A percentile compares a stretch with the other conserved stretches of the same genome.
Evolutionary conservation across 345 rosid genomes (phyloP).

Genomic region (Salix viminalis): DNA sequence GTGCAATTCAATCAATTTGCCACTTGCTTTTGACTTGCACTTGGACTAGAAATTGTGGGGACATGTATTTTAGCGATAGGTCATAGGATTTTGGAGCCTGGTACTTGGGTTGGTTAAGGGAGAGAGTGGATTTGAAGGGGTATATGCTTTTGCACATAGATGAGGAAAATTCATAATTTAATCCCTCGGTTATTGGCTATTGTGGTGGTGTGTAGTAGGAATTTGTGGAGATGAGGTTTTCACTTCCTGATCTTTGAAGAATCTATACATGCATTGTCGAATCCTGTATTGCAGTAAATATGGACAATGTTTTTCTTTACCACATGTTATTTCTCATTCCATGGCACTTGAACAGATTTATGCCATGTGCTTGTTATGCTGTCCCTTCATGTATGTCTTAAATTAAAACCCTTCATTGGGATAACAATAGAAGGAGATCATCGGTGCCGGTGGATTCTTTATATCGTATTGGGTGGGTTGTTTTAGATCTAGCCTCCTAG

Average conservation of each 20-base stretch:
- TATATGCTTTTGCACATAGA: neutral
- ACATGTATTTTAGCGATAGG: neutral
- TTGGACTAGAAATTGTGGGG: neutral
- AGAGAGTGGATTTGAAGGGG: neutral
- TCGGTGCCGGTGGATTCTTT: neutral
- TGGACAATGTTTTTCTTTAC: neutral
- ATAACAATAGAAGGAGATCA: neutral
- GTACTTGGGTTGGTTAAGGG: neutral
- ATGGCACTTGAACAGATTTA: neutral
- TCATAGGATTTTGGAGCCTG: neutral
- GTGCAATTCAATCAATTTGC: neutral
- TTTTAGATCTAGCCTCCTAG: neutral
- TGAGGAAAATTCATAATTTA: neutral
- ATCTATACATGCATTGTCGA: neutral
- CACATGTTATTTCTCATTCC: neutral
- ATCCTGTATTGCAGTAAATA: neutral
- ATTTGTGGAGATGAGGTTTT: neutral
- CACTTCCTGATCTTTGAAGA: neutral
- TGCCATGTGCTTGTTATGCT: neutral
- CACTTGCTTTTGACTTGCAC: neutral
- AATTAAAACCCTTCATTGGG: neutral
- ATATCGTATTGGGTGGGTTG: neutral
- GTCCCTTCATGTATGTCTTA: neutral
- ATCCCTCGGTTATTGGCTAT: neutral
- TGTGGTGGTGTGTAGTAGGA: neutral